A percentile compares a stretch with the other conserved stretches of the same genome.
Conservation (phyloP, 2,329 filamentous ascomycete species). For the Sarocladium brachiariae region DNA sequence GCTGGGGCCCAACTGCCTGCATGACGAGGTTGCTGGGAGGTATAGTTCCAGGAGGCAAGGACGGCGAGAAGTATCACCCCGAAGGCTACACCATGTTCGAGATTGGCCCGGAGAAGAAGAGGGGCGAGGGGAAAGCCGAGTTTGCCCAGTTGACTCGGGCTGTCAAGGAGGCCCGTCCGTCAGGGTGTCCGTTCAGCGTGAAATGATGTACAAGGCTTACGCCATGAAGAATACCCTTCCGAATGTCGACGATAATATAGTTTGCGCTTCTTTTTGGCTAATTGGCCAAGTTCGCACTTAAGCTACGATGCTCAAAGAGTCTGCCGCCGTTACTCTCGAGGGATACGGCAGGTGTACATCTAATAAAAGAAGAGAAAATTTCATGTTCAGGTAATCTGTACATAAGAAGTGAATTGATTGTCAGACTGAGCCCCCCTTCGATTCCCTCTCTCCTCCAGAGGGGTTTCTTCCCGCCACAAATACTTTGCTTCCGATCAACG, state of each 20-base stretch:
- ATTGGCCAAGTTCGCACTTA: no score
- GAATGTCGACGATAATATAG: no score
- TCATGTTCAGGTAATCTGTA: slow-evolving; percentile 21
- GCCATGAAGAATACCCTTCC: no score
- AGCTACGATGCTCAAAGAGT: no score
- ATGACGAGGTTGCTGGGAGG: slow-evolving; percentile 36
- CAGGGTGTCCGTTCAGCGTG: slow-evolving; percentile 38
- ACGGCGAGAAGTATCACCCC: slow-evolving; percentile 29
- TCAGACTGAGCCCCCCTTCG: no score
- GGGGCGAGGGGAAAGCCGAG: slow-evolving; percentile 37
- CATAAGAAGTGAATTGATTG: neutral
- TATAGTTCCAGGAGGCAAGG: slow-evolving; percentile 36
- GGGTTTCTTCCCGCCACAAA: neutral
- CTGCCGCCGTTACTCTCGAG: no score
- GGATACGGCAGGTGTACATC: no score
- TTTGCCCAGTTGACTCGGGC: slow-evolving; percentile 33
- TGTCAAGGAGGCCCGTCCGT: slow-evolving; percentile 14
- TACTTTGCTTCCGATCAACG: neutral
- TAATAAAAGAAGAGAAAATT: no score
- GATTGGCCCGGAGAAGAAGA: slow-evolving; percentile 52
- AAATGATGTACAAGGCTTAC: no score
- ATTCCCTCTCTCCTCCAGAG: neutral
- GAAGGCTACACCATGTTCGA: slow-evolving; percentile 51
- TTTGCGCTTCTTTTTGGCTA: no score
- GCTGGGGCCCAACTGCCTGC: slow-evolving; percentile 54